A percentile compares a stretch with the other conserved stretches of the same genome.
Evolutionary conservation across 2,329 filamentous ascomycete species (phyloP).

Genomic region (Diaporthe aspalathi): DNA sequence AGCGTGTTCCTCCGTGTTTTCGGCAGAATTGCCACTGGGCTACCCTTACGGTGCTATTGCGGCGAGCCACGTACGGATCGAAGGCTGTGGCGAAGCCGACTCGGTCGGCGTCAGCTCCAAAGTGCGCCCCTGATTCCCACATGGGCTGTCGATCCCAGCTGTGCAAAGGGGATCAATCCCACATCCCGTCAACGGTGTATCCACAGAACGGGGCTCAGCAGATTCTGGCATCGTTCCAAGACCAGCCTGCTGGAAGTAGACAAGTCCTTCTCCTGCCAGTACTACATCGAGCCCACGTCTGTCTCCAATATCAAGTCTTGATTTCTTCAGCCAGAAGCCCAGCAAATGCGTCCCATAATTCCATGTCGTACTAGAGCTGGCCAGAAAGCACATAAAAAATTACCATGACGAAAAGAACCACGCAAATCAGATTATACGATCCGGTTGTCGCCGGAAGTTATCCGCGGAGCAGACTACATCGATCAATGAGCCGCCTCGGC

Average conservation of each 20-base stretch:
- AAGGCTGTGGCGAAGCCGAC: not conserved
- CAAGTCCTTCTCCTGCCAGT: too few relatives aligned
- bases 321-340: too few relatives aligned
- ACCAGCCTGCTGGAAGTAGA: too few relatives aligned
- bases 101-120: not conserved
- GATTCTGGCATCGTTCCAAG: too few relatives aligned
- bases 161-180: not conserved
- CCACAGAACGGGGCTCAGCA: not conserved
- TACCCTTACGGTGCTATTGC: not conserved
- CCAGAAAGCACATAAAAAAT: too few relatives aligned
- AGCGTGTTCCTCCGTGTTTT: too few relatives aligned
- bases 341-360: too few relatives aligned
- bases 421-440: not conserved
- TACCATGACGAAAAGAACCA: too few relatives aligned
- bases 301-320: too few relatives aligned
- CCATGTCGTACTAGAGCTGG: not conserved
- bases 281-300: too few relatives aligned
- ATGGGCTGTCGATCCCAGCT: not conserved
- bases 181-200: constrained; percentile 6
- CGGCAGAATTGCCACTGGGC: not conserved
- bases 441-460: not conserved
- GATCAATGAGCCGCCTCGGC: not conserved
- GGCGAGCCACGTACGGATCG: not conserved
- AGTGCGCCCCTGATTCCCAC: not conserved
- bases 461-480: too few relatives aligned